Percentiles rank a stretch among this genome's conserved stretches.
phyloP scores from a whole-genome alignment of 2,329 filamentous ascomycete genomes.

The Conoideocrella luteorostrata region DNA sequence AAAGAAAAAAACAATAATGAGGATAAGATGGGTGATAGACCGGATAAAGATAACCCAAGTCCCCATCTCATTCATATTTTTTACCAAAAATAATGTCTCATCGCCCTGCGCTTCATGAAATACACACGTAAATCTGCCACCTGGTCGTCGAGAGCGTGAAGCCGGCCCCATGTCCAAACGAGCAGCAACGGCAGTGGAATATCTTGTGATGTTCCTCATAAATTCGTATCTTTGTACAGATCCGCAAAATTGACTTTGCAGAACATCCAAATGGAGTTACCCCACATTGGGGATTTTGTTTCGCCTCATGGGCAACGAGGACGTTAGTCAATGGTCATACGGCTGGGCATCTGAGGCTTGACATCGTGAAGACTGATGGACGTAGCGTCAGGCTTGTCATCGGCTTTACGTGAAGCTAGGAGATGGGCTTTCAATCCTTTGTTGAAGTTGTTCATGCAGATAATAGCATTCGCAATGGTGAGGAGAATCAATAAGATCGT shows the following conservation, averaged over 20 bases:
- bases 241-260: slow-evolving; percentile 4
- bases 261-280: slow-evolving; percentile 2
- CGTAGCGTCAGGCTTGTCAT: slow-evolving; percentile 50
- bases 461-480: slow-evolving; percentile 79
- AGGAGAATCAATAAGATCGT: slow-evolving; percentile 83
- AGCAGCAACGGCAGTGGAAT: background rate
- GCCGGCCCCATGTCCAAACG: slow-evolving; percentile 1
- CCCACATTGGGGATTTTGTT: too few relatives aligned
- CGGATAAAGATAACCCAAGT: background rate
- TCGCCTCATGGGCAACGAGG: too few relatives aligned
- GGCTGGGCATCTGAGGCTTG: slow-evolving; percentile 46
- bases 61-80: background rate
- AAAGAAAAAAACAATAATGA: too few relatives aligned
- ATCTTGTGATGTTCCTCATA: slow-evolving; percentile 5
- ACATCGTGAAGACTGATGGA: slow-evolving; percentile 52
- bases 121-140: background rate
- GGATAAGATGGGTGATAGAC: too few relatives aligned
- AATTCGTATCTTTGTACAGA: slow-evolving; percentile 10
- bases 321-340: slow-evolving; percentile 60
- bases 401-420: slow-evolving; percentile 42
- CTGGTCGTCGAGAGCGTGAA: background rate
- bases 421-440: slow-evolving; percentile 86
- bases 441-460: slow-evolving; percentile 88
- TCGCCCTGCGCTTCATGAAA: background rate
- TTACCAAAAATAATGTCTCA: too few relatives aligned